phyloP scores from a whole-genome alignment of 1,139 yeast species.

The Scheffersomyces illinoinensis region DNA sequence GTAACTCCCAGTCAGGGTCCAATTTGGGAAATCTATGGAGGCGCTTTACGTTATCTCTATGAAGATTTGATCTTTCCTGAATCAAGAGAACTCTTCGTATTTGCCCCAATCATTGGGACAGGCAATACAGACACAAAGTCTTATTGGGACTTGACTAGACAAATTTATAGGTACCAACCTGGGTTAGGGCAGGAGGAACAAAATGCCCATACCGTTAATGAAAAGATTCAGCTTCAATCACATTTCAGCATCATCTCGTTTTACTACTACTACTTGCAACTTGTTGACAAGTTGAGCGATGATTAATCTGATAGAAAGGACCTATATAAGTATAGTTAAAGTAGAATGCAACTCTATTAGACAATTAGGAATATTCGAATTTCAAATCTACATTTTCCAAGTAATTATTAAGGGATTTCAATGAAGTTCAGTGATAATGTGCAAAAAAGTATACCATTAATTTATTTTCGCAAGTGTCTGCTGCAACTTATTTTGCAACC shows the following conservation, averaged over 20 bases:
- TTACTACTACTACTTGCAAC: constrained; percentile 41
- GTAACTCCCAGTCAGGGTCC: constrained; percentile 48
- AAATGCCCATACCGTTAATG: constrained; percentile 37
- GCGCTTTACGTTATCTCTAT: constrained; percentile 57
- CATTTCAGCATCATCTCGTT: constrained; percentile 30
- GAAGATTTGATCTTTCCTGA: constrained; percentile 45
- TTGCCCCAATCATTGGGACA: constrained; percentile 29
- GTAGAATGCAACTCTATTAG: no score
- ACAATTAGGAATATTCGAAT: no score
- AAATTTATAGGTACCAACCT: constrained; percentile 40
- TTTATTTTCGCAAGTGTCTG: not conserved
- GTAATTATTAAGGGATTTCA: not conserved
- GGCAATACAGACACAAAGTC: constrained; percentile 42
- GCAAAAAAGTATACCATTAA: not conserved
- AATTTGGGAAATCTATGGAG: constrained; percentile 56
- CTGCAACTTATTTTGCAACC: not conserved
- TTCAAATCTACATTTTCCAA: not conserved
- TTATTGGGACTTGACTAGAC: constrained; percentile 41
- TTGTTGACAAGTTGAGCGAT: constrained; percentile 25
- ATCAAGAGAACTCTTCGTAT: constrained; percentile 23
- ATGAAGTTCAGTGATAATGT: not conserved
- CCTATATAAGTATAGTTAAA: not conserved
- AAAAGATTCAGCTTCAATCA: constrained; percentile 26
- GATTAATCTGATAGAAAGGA: not conserved
- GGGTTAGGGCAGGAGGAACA: constrained; percentile 18